These are phyloP conservation scores for Dillenia turbinata DNA, from an alignment of 164 flowering plant genomes.

Conservation along the genomic window DNA sequence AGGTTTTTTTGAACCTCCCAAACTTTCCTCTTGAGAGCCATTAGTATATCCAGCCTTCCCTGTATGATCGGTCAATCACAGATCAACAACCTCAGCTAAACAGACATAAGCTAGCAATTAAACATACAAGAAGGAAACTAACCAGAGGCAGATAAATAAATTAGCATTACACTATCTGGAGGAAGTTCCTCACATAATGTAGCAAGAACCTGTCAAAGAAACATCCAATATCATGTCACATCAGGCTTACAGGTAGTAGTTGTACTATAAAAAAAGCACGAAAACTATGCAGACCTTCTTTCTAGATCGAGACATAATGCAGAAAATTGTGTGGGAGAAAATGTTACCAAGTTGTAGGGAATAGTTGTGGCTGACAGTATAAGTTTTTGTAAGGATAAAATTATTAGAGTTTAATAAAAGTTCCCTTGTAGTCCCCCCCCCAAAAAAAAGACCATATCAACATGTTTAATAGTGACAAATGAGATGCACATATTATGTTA, in stretches of 20 bases:
- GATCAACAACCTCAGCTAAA: constrained; percentile 6
- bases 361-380: no score
- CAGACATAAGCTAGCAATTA: background rate
- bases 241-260: no score
- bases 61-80: constrained; percentile 21
- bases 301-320: no score
- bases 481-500: no score
- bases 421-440: no score
- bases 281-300: background rate
- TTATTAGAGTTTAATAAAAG: no score
- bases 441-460: no score
- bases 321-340: no score
- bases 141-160: constrained; percentile 93
- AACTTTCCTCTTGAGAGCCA: constrained; percentile 35
- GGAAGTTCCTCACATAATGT: constrained; percentile 87
- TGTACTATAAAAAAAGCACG: background rate
- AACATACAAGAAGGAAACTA: constrained; percentile 10
- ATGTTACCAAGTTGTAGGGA: no score
- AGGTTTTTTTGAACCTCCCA: constrained; percentile 48
- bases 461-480: no score
- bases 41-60: constrained; percentile 46
- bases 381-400: no score
- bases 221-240: background rate
- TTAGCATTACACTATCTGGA: constrained; percentile 63
- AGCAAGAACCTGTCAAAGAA: constrained; percentile 69